Evolutionary conservation across 129 eudicot species (phyloP).

Genomic region (Calendula officinalis): DNA sequence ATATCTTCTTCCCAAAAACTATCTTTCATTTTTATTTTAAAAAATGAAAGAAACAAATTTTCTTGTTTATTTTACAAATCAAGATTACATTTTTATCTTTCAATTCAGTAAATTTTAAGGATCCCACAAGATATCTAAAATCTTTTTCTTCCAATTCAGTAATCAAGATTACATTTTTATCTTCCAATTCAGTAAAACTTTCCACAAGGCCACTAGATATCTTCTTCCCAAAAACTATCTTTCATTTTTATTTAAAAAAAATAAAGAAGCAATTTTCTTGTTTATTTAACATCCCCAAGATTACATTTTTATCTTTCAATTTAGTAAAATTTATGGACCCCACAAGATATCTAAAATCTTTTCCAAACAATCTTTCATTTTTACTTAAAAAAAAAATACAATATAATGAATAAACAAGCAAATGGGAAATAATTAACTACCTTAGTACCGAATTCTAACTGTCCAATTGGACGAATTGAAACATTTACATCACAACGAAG

Average conservation of each 20-base stretch:
- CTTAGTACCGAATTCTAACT: slow-evolving; percentile 87
- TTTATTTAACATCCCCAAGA: too few species aligned
- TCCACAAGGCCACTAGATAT: neutral
- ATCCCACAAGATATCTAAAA: too few species aligned
- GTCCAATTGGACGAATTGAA: slow-evolving; percentile 87
- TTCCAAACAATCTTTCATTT: too few species aligned
- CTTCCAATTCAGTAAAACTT: neutral
- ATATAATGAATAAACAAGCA: too few species aligned
- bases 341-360: too few species aligned
- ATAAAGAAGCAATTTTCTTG: neutral
- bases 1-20: neutral
- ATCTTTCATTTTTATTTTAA: neutral
- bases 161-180: neutral
- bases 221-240: neutral
- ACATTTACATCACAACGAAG: slow-evolving; percentile 94
- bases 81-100: too few species aligned
- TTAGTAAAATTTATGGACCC: too few species aligned
- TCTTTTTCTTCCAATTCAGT: too few species aligned
- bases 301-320: too few species aligned
- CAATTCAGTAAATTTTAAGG: too few species aligned
- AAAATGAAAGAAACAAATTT: neutral
- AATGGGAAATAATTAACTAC: slow-evolving; percentile 22
- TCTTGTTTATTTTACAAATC: too few species aligned
- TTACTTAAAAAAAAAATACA: too few species aligned
- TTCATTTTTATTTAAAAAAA: neutral